Conservation (phyloP, 768 basidiomycete species). For the Termitomyces heimii region DNA sequence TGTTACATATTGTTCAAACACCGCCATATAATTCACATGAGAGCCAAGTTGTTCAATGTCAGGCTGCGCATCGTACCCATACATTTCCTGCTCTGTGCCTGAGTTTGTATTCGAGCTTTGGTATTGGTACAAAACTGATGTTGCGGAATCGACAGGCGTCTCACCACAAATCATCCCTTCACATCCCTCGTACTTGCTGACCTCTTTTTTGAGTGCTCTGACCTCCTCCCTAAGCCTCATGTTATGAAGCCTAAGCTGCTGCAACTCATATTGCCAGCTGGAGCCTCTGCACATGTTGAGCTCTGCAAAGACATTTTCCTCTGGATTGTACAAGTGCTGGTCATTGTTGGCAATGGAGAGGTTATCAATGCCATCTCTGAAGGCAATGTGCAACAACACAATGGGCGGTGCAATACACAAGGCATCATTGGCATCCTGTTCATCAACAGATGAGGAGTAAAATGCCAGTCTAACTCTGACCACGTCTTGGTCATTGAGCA, state of each 20-base stretch:
- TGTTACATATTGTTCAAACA: background rate
- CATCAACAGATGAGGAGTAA: constrained; percentile 18
- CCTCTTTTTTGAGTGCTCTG: constrained; percentile 20
- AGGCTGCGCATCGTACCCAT: background rate
- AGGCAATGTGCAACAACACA: constrained; percentile 32
- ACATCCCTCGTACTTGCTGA: background rate
- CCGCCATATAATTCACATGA: background rate
- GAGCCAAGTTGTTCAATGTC: background rate
- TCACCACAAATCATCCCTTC: background rate
- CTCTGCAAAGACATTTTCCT: constrained; percentile 60
- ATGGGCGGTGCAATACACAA: constrained; percentile 26
- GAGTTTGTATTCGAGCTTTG: too few species aligned
- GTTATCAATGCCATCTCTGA: constrained; percentile 13
- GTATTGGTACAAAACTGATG: too few species aligned
- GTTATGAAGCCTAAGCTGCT: constrained; percentile 74
- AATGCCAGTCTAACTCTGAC: constrained; percentile 19
- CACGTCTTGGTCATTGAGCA: constrained; percentile 13
- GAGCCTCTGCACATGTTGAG: constrained; percentile 60
- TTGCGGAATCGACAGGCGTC: too few species aligned
- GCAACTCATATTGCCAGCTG: constrained; percentile 92
- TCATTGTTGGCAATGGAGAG: background rate
- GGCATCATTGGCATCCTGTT: background rate
- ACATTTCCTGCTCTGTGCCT: background rate
- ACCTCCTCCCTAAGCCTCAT: constrained; percentile 57
- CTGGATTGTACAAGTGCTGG: background rate